phyloP scores from a whole-genome alignment of 140 eudicot species.

The Erigeron philadelphicus region DNA sequence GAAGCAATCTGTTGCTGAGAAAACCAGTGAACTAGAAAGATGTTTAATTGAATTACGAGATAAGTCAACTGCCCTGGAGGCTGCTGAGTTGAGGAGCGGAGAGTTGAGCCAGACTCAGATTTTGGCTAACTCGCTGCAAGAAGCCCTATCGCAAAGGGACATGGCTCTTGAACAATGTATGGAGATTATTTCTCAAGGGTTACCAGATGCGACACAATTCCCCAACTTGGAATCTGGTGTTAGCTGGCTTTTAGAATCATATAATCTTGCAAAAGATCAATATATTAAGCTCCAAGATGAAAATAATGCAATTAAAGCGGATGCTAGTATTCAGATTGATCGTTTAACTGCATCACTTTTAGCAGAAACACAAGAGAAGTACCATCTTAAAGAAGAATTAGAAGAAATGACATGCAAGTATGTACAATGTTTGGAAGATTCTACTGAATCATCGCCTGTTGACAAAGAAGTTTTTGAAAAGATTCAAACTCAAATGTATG shows the following conservation, averaged over 20 bases:
- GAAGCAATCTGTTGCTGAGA: slow-evolving; percentile 67
- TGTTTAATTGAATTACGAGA: slow-evolving; percentile 53
- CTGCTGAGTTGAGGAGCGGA: slow-evolving; percentile 49
- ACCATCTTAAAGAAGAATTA: slow-evolving; percentile 43
- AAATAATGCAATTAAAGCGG: slow-evolving; percentile 38
- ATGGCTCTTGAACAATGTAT: slow-evolving; percentile 50
- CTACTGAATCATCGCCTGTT: slow-evolving; percentile 30
- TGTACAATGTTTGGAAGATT: slow-evolving; percentile 38
- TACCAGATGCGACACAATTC: slow-evolving; percentile 51
- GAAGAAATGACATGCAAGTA: slow-evolving; percentile 41
- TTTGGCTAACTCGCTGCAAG: slow-evolving; percentile 55
- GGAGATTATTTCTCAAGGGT: slow-evolving; percentile 45
- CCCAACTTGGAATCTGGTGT: slow-evolving; percentile 51
- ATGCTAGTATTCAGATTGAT: slow-evolving; percentile 55
- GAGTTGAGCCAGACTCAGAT: slow-evolving; percentile 44
- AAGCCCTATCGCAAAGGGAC: slow-evolving; percentile 57
- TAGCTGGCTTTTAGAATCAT: slow-evolving; percentile 60
- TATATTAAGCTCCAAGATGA: slow-evolving; percentile 43
- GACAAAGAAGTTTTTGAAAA: slow-evolving; percentile 43
- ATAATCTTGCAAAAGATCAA: slow-evolving; percentile 39
- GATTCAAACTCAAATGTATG: slow-evolving; percentile 51
- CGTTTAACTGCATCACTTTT: slow-evolving; percentile 43
- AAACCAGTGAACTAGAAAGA: slow-evolving; percentile 64
- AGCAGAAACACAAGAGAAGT: slow-evolving; percentile 54
- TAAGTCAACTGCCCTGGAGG: slow-evolving; percentile 59